These are phyloP conservation scores for Pinus albicaulis DNA, from an alignment of 75 land plant genomes.

Conservation along the genomic window DNA sequence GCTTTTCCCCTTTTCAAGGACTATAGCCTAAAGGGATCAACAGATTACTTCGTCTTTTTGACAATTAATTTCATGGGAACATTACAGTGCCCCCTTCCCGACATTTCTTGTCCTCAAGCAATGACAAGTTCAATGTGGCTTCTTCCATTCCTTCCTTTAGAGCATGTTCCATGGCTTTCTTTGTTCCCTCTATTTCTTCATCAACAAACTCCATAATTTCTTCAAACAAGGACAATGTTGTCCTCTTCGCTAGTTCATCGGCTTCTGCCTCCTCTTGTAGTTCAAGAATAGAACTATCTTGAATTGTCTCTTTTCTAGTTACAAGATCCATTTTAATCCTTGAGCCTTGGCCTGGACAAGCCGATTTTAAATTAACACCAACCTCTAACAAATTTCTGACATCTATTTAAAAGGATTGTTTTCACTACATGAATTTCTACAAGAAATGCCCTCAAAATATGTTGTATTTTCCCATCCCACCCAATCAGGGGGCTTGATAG, in stretches of 20 bases:
- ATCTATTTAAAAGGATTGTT: conserved; percentile 28
- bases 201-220: conserved; percentile 70
- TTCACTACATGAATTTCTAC: conserved; percentile 13
- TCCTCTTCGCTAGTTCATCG: conserved; percentile 6
- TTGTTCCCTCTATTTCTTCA: too few species aligned
- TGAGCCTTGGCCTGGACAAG: background rate
- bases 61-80: too few species aligned
- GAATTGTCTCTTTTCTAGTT: background rate
- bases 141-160: too few species aligned
- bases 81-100: too few species aligned
- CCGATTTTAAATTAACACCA: background rate
- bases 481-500: conserved; percentile 61
- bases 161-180: too few species aligned
- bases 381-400: background rate
- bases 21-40: too few species aligned
- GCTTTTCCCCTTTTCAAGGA: too few species aligned
- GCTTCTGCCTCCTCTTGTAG: conserved; percentile 9
- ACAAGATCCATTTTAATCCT: background rate
- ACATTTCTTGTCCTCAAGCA: too few species aligned
- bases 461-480: conserved; percentile 86
- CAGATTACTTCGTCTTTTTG: too few species aligned
- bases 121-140: too few species aligned
- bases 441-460: conserved; percentile 38
- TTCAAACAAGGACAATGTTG: conserved; percentile 45
- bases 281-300: conserved; percentile 13